A percentile compares a stretch with the other conserved stretches of the same genome.
phyloP scores from a whole-genome alignment of 805 yeast species.

The Martiniozyma abietophila region DNA sequence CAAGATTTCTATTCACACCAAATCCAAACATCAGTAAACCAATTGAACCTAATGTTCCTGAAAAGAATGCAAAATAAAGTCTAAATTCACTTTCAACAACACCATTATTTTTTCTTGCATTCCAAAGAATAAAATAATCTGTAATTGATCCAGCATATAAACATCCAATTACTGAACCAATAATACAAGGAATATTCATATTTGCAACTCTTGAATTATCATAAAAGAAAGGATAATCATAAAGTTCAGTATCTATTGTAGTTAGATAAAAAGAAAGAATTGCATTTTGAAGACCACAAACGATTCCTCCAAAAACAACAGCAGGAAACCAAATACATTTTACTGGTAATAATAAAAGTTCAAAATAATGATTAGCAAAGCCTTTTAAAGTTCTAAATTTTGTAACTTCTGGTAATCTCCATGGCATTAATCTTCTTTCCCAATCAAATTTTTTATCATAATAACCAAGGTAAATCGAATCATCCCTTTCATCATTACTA shows the following conservation, averaged over 20 bases:
- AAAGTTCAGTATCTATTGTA: conserved; percentile 56
- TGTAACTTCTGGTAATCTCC: conserved; percentile 5
- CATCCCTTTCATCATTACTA: conserved; percentile 18
- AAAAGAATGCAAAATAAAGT: conserved; percentile 44
- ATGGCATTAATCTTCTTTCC: conserved; percentile 12
- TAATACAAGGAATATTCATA: conserved; percentile 65
- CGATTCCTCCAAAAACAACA: conserved; percentile 50
- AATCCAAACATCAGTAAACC: conserved; percentile 60
- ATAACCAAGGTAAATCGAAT: conserved; percentile 16
- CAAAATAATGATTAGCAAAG: conserved; percentile 30
- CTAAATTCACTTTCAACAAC: conserved; percentile 58
- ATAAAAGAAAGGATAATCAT: conserved; percentile 57
- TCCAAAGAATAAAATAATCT: conserved; percentile 55
- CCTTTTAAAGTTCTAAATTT: conserved; percentile 1
- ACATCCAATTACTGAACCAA: conserved; percentile 60
- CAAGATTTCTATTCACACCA: conserved; percentile 44
- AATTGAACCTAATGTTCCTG: conserved; percentile 50
- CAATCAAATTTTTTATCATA: conserved; percentile 14
- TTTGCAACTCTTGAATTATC: conserved; percentile 56
- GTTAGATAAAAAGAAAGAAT: conserved; percentile 66
- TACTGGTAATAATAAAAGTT: conserved; percentile 24
- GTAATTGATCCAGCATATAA: conserved; percentile 54
- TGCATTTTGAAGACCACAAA: conserved; percentile 75
- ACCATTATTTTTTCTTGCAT: conserved; percentile 52
- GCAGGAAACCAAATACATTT: conserved; percentile 42